Evolutionary conservation across 2,329 filamentous ascomycete species (phyloP).

Genomic region (Ophiostoma australiae): DNA sequence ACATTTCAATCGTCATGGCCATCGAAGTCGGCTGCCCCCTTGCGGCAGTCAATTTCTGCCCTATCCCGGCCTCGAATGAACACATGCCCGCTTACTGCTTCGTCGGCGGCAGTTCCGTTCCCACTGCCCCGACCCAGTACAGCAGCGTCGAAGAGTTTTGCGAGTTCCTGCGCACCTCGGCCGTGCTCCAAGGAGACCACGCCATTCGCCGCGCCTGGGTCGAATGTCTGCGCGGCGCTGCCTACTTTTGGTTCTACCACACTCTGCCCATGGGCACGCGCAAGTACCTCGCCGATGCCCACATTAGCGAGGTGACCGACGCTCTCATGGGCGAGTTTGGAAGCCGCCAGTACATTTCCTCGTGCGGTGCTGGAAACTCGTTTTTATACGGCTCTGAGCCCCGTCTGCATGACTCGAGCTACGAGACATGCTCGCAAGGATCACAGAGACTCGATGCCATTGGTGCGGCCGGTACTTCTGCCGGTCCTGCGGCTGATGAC

Average conservation of each 20-base stretch:
- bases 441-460: too few relatives aligned
- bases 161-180: constrained; percentile 43
- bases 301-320: background rate
- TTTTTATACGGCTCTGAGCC: background rate
- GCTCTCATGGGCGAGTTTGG: constrained; percentile 45
- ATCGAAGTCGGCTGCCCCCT: background rate
- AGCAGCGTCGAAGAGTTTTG: constrained; percentile 33
- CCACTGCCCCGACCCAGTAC: constrained; percentile 28
- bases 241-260: constrained; percentile 12
- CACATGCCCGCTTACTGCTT: background rate
- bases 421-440: background rate
- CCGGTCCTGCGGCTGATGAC: too few relatives aligned
- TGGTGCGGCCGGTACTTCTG: too few relatives aligned
- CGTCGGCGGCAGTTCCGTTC: background rate
- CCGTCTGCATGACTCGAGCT: background rate
- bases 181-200: constrained; percentile 49
- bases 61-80: background rate
- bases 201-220: constrained; percentile 9
- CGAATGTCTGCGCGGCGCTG: constrained; percentile 4
- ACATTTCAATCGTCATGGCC: background rate
- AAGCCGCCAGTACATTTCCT: constrained; percentile 38
- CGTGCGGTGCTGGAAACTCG: background rate
- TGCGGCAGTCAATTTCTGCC: background rate
- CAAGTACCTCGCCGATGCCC: constrained; percentile 9
- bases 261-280: constrained; percentile 4